Evolutionary conservation across 2,329 filamentous ascomycete species (phyloP).

Genomic region (Cordyceps cateniannulata): DNA sequence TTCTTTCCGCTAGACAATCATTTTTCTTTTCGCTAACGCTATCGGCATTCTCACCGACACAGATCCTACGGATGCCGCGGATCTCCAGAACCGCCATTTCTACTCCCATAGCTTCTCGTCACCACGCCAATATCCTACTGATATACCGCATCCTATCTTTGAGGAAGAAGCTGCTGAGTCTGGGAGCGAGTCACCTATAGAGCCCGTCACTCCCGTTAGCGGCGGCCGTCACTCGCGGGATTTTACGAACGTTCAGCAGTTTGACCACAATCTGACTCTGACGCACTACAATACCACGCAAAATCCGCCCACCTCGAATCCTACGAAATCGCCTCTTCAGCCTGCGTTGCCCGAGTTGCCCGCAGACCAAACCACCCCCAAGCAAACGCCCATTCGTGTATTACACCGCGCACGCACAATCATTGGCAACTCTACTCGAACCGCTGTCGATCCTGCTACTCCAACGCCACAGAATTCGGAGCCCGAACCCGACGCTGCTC

Average conservation of each 20-base stretch:
- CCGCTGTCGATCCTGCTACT: not conserved
- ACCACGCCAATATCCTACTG: slow-evolving; percentile 42
- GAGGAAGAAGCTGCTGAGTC: slow-evolving; percentile 51
- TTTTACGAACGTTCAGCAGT: slow-evolving; percentile 38
- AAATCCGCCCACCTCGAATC: slow-evolving; percentile 7
- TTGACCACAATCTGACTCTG: slow-evolving; percentile 24
- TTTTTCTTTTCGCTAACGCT: slow-evolving; percentile 16
- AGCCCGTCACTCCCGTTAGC: slow-evolving; percentile 57
- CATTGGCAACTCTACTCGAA: not conserved
- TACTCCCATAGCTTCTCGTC: slow-evolving; percentile 28
- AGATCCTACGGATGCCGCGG: slow-evolving; percentile 5
- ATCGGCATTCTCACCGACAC: slow-evolving; percentile 13
- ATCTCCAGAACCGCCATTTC: not conserved
- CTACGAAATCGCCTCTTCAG: slow-evolving; percentile 5
- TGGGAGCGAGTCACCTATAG: slow-evolving; percentile 51
- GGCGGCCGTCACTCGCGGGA: slow-evolving; percentile 48
- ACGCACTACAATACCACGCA: slow-evolving; percentile 9
- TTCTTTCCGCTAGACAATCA: not conserved
- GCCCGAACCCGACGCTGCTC: slow-evolving; percentile 4
- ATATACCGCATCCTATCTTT: slow-evolving; percentile 46
- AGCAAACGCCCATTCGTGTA: slow-evolving; percentile 10
- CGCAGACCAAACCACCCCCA: slow-evolving; percentile 11
- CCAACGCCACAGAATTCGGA: not conserved
- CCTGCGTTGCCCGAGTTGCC: not conserved
- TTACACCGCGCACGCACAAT: slow-evolving; percentile 8